Percentiles rank a stretch among this genome's conserved stretches.
Evolutionary conservation across 306 rosid species (phyloP).

Genomic region (Gleditsia sinensis): DNA sequence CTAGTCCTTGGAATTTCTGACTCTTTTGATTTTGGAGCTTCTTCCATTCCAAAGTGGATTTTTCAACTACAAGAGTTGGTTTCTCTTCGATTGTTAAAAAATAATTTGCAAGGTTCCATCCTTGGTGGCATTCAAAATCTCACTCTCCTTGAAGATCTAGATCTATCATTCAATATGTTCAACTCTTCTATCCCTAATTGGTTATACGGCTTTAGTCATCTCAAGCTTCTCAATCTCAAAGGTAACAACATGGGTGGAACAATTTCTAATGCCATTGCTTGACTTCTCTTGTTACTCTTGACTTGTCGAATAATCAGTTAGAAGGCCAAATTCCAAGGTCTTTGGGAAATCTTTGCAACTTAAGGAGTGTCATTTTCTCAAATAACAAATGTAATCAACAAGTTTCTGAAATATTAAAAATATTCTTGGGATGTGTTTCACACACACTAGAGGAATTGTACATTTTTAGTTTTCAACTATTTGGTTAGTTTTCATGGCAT

Average conservation of each 20-base stretch:
- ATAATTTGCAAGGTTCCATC: not conserved
- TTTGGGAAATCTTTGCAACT: slow-evolving; percentile 24
- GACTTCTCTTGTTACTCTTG: too few species aligned
- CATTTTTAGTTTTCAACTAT: not conserved
- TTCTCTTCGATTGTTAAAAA: accelerated
- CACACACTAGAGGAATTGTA: not conserved
- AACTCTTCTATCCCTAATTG: slow-evolving; percentile 26
- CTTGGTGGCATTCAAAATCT: slow-evolving; percentile 8
- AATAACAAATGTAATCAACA: accelerated
- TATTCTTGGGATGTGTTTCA: slow-evolving; percentile 3
- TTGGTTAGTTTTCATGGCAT: slow-evolving; percentile 12
- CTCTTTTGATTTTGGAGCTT: too few species aligned
- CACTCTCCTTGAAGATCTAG: slow-evolving; percentile 37
- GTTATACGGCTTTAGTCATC: not conserved
- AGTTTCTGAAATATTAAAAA: not conserved
- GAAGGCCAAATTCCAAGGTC: not conserved
- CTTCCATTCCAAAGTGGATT: not conserved
- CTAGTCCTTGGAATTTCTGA: not conserved
- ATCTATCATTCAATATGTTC: accelerated
- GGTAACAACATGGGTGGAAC: not conserved
- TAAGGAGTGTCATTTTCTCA: slow-evolving; percentile 6
- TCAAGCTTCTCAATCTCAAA: not conserved
- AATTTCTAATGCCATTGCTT: too few species aligned
- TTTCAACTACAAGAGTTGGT: not conserved
- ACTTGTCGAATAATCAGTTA: not conserved